Conservation (phyloP, 1,139 yeast genomes). For the Blastobotrys malaysiensis region DNA sequence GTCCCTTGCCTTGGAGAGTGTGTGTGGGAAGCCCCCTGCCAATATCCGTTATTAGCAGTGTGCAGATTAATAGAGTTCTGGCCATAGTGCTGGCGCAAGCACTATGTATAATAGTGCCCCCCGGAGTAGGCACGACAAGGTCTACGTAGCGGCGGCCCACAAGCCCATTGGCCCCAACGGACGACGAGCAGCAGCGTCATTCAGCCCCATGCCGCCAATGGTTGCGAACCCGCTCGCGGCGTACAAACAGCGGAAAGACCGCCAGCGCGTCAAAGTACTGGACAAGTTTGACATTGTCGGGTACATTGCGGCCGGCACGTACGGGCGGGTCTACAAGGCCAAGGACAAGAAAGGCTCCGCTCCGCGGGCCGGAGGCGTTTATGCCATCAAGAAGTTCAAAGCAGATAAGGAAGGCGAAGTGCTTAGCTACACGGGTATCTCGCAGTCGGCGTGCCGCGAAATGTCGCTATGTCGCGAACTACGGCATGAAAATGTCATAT, state of each 20-base stretch:
- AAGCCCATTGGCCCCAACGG: conserved; percentile 2
- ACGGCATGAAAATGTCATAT: conserved; percentile 71
- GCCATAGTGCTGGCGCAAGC: not conserved
- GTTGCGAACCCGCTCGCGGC: conserved; percentile 34
- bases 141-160: conserved; percentile 1
- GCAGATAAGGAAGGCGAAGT: conserved; percentile 91
- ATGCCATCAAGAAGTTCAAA: conserved; percentile 93
- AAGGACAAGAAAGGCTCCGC: conserved; percentile 32
- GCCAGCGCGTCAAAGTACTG: conserved; percentile 62
- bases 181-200: conserved; percentile 1
- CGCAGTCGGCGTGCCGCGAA: conserved; percentile 94
- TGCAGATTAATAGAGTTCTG: not conserved
- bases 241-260: conserved; percentile 54
- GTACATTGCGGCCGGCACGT: conserved; percentile 97
- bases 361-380: conserved; percentile 17
- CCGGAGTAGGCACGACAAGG: not conserved
- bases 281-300: conserved; percentile 85
- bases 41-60: too few relatives aligned
- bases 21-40: too few relatives aligned
- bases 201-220: conserved; percentile 18
- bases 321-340: conserved; percentile 94
- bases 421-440: conserved; percentile 86
- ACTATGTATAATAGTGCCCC: not conserved
- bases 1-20: not conserved
- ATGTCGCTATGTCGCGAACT: conserved; percentile 93